These are phyloP conservation scores for Akebia trifoliata DNA, from an alignment of 164 flowering plant species.

Conservation along the genomic window DNA sequence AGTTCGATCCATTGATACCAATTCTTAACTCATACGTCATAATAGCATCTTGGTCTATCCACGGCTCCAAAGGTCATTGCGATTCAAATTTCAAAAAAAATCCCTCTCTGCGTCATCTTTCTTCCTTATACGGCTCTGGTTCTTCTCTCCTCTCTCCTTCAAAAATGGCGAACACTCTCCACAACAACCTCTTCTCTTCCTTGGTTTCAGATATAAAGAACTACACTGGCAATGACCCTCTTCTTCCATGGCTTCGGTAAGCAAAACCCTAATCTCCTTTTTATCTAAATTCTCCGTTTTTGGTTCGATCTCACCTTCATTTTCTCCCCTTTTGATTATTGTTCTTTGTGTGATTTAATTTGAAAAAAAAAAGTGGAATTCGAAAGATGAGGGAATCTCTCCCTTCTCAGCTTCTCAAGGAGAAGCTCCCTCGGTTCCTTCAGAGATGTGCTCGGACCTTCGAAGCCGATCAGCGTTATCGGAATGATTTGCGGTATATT, in stretches of 20 bases:
- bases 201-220: slow-evolving; percentile 65
- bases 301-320: background rate
- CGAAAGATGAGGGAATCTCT: slow-evolving; percentile 60
- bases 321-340: background rate
- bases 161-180: slow-evolving; percentile 22
- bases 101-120: no score
- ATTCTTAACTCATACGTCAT: no score
- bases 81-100: no score
- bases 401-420: slow-evolving; percentile 51
- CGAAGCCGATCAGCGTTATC: slow-evolving; percentile 55
- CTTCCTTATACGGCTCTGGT: no score
- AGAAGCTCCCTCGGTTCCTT: slow-evolving; percentile 89
- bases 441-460: slow-evolving; percentile 81
- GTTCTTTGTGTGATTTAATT: background rate
- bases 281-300: slow-evolving; percentile 13
- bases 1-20: no score
- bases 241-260: slow-evolving; percentile 91
- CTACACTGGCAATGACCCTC: slow-evolving; percentile 77
- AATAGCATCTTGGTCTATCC: no score
- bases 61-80: no score
- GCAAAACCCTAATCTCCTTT: slow-evolving; percentile 1
- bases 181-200: slow-evolving; percentile 51
- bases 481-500: slow-evolving; percentile 71
- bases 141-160: background rate
- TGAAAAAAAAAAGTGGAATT: slow-evolving; percentile 55